Percentiles rank a stretch among this genome's conserved stretches.
Evolutionary conservation across 441 rosid species (phyloP).

Genomic region (Isatis lusitanica): DNA sequence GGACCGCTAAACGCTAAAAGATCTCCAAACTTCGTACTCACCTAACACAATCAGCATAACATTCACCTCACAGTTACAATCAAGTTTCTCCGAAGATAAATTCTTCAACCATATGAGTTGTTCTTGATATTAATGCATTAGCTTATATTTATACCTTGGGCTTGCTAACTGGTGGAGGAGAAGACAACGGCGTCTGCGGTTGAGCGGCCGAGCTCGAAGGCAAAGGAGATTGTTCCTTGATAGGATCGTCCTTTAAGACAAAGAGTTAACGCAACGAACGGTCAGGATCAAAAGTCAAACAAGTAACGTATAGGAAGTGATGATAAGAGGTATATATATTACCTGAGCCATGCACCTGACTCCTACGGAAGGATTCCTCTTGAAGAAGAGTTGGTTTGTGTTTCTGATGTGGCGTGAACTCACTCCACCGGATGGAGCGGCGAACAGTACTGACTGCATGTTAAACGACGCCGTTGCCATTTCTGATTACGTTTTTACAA

Average conservation of each 20-base stretch:
- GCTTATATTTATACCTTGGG: constrained; percentile 26
- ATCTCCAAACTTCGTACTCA: constrained; percentile 60
- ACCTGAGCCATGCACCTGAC: constrained; percentile 54
- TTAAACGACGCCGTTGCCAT: constrained; percentile 42
- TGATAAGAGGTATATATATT: neutral
- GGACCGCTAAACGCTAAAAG: constrained; percentile 81
- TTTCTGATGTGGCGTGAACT: constrained; percentile 9
- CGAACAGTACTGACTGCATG: constrained; percentile 44
- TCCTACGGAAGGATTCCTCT: constrained; percentile 25
- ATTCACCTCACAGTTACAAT: neutral
- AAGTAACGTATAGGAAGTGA: neutral
- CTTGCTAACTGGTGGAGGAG: constrained; percentile 39
- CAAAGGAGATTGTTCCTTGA: constrained; percentile 14
- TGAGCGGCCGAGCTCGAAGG: constrained; percentile 23
- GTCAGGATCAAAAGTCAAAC: constrained; percentile 12
- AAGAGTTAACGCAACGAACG: neutral
- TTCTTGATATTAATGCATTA: neutral
- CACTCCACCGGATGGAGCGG: constrained; percentile 23
- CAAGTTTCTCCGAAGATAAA: neutral
- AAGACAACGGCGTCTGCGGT: constrained; percentile 11
- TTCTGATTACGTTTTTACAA: neutral
- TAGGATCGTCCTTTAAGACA: constrained; percentile 8
- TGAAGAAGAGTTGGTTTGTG: constrained; percentile 23
- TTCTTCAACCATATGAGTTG: neutral
- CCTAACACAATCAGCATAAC: constrained; percentile 26